phyloP scores from a whole-genome alignment of 768 basidiomycete genomes.

The Tricholoma sp. region DNA sequence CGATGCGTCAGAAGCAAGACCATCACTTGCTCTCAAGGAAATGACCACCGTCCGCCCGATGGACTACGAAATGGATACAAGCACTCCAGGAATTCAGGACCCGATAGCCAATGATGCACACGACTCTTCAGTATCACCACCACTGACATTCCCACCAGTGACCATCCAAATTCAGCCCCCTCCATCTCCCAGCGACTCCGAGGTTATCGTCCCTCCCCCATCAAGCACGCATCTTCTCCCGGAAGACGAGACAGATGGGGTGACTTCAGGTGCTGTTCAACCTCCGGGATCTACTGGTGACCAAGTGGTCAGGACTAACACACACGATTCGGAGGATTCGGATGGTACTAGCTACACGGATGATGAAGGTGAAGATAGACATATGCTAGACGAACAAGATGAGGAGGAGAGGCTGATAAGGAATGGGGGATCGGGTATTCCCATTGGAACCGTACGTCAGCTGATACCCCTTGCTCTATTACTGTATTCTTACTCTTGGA shows the following conservation, averaged over 20 bases:
- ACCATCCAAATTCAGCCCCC: slow-evolving; percentile 19
- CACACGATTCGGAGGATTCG: slow-evolving; percentile 45
- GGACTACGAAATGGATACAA: slow-evolving; percentile 16
- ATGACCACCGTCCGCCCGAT: background rate
- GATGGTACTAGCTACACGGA: slow-evolving; percentile 65
- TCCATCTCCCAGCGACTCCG: slow-evolving; percentile 23
- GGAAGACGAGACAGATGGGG: slow-evolving; percentile 73
- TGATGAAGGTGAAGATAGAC: slow-evolving; percentile 50
- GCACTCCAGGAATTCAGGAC: slow-evolving; percentile 4
- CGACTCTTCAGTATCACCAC: slow-evolving; percentile 2
- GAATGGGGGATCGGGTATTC: slow-evolving; percentile 91
- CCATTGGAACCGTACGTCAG: slow-evolving; percentile 76
- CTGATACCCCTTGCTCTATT: background rate
- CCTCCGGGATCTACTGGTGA: slow-evolving; percentile 77
- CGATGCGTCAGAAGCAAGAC: slow-evolving; percentile 5
- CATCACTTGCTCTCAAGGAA: slow-evolving; percentile 5
- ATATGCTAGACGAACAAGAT: slow-evolving; percentile 63
- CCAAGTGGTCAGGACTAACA: slow-evolving; percentile 30
- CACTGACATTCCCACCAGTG: slow-evolving; percentile 14
- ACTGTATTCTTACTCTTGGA: slow-evolving; percentile 1
- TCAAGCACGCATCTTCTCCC: slow-evolving; percentile 35
- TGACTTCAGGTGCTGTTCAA: slow-evolving; percentile 87
- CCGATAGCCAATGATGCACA: slow-evolving; percentile 9
- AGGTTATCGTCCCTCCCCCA: slow-evolving; percentile 33
- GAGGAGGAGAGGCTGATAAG: slow-evolving; percentile 86